These are phyloP conservation scores for Chlorella variabilis DNA, from an alignment of 163 green algal species.

Conservation along the genomic window DNA sequence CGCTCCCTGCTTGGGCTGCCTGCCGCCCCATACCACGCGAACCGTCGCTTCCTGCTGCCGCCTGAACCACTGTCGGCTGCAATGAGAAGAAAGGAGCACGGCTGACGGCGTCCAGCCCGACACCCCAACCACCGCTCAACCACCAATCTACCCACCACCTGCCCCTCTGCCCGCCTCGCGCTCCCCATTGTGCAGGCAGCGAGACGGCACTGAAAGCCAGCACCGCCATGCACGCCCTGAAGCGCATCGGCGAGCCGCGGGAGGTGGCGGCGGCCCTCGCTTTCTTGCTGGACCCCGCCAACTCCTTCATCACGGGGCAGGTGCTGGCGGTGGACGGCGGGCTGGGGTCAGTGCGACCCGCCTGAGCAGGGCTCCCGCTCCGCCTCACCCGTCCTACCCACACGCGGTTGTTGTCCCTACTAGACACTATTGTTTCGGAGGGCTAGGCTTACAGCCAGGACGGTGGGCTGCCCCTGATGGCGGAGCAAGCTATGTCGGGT, in stretches of 20 bases:
- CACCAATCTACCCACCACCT: background rate
- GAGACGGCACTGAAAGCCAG: constrained; percentile 69
- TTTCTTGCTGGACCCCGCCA: constrained; percentile 78
- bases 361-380: background rate
- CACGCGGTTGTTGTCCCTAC: too few species aligned
- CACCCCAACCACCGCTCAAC: background rate
- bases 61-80: too few species aligned
- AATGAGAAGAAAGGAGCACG: too few species aligned
- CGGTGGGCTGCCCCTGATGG: too few species aligned
- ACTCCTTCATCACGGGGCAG: constrained; percentile 78
- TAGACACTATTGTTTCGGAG: too few species aligned
- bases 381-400: too few species aligned
- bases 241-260: constrained; percentile 51
- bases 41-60: too few species aligned
- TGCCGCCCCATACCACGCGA: background rate
- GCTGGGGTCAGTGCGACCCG: constrained; percentile 45
- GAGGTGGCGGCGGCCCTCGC: constrained; percentile 64
- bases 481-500: too few species aligned
- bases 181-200: constrained; percentile 44
- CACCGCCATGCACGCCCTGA: constrained; percentile 73
- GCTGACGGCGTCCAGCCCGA: too few species aligned
- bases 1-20: background rate
- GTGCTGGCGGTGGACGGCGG: constrained; percentile 78
- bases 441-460: too few species aligned
- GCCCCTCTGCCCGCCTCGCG: too few species aligned